Evolutionary conservation across 495 filamentous ascomycete species (phyloP).

Genomic region (Aspergillus hancockii): DNA sequence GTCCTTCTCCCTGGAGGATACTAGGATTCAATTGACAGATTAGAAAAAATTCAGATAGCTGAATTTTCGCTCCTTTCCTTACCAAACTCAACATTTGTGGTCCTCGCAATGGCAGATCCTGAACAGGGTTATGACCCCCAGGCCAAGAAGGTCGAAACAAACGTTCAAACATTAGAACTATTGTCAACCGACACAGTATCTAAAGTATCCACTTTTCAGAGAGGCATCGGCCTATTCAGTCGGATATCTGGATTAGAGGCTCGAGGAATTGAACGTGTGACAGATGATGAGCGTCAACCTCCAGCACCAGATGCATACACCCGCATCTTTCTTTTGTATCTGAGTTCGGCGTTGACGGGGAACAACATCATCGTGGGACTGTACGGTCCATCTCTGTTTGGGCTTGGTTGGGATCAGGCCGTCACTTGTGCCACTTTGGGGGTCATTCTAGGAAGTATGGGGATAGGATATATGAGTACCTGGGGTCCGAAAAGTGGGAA

Average conservation of each 20-base stretch:
- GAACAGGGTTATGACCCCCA: neutral
- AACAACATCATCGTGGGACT: slow-evolving; percentile 20
- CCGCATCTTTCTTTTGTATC: slow-evolving; percentile 46
- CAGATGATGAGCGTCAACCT: slow-evolving; percentile 44
- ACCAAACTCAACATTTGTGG: neutral
- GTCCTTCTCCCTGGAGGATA: neutral
- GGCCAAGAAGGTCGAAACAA: neutral
- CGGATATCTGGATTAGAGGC: slow-evolving; percentile 49
- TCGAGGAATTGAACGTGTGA: slow-evolving; percentile 66
- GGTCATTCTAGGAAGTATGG: slow-evolving; percentile 10
- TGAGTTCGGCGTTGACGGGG: slow-evolving; percentile 13
- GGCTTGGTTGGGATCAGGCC: slow-evolving; percentile 10
- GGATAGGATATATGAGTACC: slow-evolving; percentile 16
- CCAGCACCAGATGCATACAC: slow-evolving; percentile 31
- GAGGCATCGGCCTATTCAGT: neutral
- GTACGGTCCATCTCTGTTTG: slow-evolving; percentile 13
- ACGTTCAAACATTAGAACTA: neutral
- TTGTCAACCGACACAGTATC: neutral
- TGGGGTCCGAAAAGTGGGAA: slow-evolving; percentile 18
- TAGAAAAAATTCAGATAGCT: neutral
- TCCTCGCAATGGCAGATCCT: neutral
- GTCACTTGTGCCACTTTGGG: slow-evolving; percentile 11
- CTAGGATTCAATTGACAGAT: neutral
- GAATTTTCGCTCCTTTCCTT: neutral
- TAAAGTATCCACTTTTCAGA: neutral